These are phyloP conservation scores for Guillardia theta DNA, from an alignment of 78 protist genomes.

Conservation along the genomic window DNA sequence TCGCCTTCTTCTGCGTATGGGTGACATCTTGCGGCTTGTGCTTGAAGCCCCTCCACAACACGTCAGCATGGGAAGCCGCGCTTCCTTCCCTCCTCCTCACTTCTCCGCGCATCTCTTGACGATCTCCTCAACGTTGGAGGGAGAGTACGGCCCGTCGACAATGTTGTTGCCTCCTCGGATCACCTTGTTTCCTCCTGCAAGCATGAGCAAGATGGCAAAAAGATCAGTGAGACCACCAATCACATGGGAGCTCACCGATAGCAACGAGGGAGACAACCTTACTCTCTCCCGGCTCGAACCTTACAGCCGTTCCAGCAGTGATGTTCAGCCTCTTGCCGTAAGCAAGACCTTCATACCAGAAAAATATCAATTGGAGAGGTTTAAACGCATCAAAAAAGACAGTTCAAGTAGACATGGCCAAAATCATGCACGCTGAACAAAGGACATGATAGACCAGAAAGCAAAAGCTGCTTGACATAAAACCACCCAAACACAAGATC, in stretches of 20 bases:
- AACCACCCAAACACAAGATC: too few species aligned
- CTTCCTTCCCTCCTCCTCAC: not conserved
- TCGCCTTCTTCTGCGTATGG: not conserved
- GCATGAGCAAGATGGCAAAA: not conserved
- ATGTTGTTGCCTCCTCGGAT: conserved; percentile 21
- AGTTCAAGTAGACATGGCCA: too few species aligned
- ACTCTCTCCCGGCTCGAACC: conserved; percentile 57
- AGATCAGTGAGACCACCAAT: not conserved
- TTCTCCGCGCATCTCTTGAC: not conserved
- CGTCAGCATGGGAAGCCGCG: not conserved
- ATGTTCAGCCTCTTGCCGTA: conserved; percentile 37
- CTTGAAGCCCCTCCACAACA: not conserved
- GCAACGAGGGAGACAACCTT: not conserved
- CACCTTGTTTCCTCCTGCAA: not conserved
- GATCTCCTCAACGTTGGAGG: not conserved
- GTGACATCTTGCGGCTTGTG: not conserved
- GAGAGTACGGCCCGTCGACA: not conserved
- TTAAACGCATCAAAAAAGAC: too few species aligned
- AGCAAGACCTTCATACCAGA: not conserved
- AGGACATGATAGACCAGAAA: too few species aligned
- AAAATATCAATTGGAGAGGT: not conserved
- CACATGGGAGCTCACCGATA: not conserved
- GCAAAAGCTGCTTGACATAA: too few species aligned
- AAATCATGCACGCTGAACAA: too few species aligned
- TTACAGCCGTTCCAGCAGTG: conserved; percentile 47